A percentile compares a stretch with the other conserved stretches of the same genome.
phyloP scores from a whole-genome alignment of 202 grass and related monocot genomes.

The Schoenoplectus tabernaemontani region DNA sequence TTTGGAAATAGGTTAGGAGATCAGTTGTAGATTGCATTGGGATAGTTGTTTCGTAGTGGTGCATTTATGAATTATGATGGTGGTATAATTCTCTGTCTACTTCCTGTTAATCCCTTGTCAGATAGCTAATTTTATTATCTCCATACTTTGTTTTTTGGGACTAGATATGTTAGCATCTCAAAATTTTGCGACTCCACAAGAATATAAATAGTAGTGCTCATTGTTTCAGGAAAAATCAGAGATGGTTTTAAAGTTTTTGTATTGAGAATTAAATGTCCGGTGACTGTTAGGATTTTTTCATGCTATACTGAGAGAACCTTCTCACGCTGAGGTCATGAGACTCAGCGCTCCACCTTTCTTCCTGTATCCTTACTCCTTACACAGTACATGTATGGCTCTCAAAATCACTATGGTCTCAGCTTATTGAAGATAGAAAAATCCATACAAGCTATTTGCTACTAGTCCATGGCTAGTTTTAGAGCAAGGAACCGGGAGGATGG shows the following conservation, averaged over 20 bases:
- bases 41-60: not conserved
- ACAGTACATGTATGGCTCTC: no score
- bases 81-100: not conserved
- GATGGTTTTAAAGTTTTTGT: not conserved
- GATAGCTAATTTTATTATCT: not conserved
- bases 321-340: no score
- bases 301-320: no score
- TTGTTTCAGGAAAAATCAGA: not conserved
- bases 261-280: no score
- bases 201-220: not conserved
- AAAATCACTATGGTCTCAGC: no score
- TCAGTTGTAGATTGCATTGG: slow-evolving; percentile 15
- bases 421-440: no score
- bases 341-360: no score
- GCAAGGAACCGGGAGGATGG: no score
- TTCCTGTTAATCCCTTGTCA: not conserved
- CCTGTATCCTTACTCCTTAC: no score
- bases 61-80: not conserved
- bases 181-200: not conserved
- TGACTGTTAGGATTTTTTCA: no score
- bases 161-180: not conserved
- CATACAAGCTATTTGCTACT: no score
- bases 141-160: not conserved
- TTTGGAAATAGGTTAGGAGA: slow-evolving; percentile 24
- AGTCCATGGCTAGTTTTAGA: no score